A percentile compares a stretch with the other conserved stretches of the same genome.
Conservation (phyloP, 176 grass and related monocot species). For the Microstegium vimineum region DNA sequence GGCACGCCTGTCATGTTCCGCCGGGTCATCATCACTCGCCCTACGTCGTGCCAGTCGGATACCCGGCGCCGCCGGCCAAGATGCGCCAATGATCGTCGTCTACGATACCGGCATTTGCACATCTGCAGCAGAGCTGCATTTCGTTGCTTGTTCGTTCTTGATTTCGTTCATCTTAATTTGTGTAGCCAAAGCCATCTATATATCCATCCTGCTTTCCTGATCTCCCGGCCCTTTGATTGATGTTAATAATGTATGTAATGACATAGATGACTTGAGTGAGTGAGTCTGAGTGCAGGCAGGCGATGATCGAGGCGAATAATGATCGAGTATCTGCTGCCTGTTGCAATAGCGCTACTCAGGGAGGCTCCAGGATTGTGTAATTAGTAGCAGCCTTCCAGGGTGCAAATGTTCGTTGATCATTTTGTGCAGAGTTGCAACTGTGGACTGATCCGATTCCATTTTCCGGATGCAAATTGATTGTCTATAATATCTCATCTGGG, state of each 20-base stretch:
- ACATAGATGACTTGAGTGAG: slow-evolving; percentile 30
- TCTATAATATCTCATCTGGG: neutral
- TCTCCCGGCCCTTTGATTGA: slow-evolving; percentile 11
- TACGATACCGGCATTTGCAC: neutral
- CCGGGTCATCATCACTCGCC: slow-evolving; percentile 71
- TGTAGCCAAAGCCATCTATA: neutral
- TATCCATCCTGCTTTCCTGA: slow-evolving; percentile 3
- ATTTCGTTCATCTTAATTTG: slow-evolving; percentile 29
- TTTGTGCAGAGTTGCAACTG: slow-evolving; percentile 5
- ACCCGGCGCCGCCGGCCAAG: slow-evolving; percentile 60
- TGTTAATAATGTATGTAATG: too few species aligned
- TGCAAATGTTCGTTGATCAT: neutral
- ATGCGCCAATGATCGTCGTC: slow-evolving; percentile 70
- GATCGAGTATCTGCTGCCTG: slow-evolving; percentile 32
- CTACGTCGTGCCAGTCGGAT: slow-evolving; percentile 77
- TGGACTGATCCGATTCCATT: slow-evolving; percentile 19
- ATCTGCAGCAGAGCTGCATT: neutral
- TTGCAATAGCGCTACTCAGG: slow-evolving; percentile 26
- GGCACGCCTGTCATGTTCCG: slow-evolving; percentile 90
- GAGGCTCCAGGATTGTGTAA: slow-evolving; percentile 24
- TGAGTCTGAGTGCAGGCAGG: too few species aligned
- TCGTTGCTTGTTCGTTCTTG: slow-evolving; percentile 12
- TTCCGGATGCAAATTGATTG: slow-evolving; percentile 18
- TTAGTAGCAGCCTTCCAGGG: slow-evolving; percentile 10
- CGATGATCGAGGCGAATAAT: slow-evolving; percentile 13